Conservation (phyloP, 768 basidiomycete species). For the Suillus subaureus region DNA sequence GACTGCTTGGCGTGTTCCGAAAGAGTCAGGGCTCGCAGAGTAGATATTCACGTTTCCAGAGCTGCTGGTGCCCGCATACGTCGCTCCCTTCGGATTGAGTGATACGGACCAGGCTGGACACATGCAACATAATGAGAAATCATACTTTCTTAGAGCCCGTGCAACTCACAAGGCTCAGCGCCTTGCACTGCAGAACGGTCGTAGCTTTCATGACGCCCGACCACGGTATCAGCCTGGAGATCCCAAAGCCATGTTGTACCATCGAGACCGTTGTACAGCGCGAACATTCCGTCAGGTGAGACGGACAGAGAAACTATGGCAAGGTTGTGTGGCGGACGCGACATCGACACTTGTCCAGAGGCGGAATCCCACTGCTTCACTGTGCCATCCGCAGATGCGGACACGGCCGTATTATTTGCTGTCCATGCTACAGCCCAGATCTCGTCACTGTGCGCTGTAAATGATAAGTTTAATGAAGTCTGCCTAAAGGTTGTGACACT, state of each 20-base stretch:
- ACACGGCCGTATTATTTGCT: conserved; percentile 60
- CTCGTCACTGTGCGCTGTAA: conserved; percentile 75
- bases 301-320: conserved; percentile 83
- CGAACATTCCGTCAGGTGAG: conserved; percentile 62
- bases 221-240: conserved; percentile 57
- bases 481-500: conserved; percentile 12
- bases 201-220: conserved; percentile 76
- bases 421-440: conserved; percentile 83
- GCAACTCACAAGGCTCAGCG: conserved; percentile 68
- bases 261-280: conserved; percentile 81
- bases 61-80: conserved; percentile 73
- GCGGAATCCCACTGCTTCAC: conserved; percentile 73
- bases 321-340: conserved; percentile 77
- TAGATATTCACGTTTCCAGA: conserved; percentile 73
- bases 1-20: conserved; percentile 62
- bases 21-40: conserved; percentile 66
- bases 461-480: conserved; percentile 16
- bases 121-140: conserved; percentile 9
- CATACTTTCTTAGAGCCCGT: not conserved
- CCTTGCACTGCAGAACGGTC: conserved; percentile 52
- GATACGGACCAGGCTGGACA: conserved; percentile 81
- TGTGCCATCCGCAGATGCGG: conserved; percentile 77
- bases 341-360: conserved; percentile 61
- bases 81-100: conserved; percentile 70
- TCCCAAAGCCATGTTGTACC: conserved; percentile 82